These are phyloP conservation scores for Daldinia childiae DNA, from an alignment of 495 filamentous ascomycete species.

Conservation along the genomic window DNA sequence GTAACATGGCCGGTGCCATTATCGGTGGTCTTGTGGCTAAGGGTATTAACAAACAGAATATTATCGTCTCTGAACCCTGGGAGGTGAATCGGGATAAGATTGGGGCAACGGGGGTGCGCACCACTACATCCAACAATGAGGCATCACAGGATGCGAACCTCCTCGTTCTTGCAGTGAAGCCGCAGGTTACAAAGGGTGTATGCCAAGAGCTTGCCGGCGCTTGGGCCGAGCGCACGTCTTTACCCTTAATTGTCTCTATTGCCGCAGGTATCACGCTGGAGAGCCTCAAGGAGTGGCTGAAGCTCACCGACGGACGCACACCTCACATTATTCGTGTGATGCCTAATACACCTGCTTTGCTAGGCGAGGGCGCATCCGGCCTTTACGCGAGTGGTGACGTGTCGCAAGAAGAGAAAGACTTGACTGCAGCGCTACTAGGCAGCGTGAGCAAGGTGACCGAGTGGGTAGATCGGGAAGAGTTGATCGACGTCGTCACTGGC, in stretches of 20 bases:
- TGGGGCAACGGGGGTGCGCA: slow-evolving; percentile 43
- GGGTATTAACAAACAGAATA: slow-evolving; percentile 52
- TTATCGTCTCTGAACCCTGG: slow-evolving; percentile 54
- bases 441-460: slow-evolving; percentile 47
- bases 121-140: slow-evolving; percentile 49
- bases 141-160: slow-evolving; percentile 45
- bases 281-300: slow-evolving; percentile 47
- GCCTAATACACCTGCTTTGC: slow-evolving; percentile 54
- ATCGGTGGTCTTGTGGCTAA: slow-evolving; percentile 49
- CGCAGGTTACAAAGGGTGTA: slow-evolving; percentile 49
- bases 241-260: slow-evolving; percentile 55
- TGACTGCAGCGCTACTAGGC: slow-evolving; percentile 41
- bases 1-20: slow-evolving; percentile 53
- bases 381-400: slow-evolving; percentile 48
- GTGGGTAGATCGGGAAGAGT: slow-evolving; percentile 50
- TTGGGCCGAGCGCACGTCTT: slow-evolving; percentile 39
- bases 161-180: slow-evolving; percentile 52
- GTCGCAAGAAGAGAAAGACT: slow-evolving; percentile 45
- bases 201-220: slow-evolving; percentile 47
- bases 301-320: slow-evolving; percentile 43
- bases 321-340: slow-evolving; percentile 51
- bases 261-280: slow-evolving; percentile 49
- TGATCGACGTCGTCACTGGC: slow-evolving; percentile 51
- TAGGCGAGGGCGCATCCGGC: slow-evolving; percentile 50
- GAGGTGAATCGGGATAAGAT: slow-evolving; percentile 50